Evolutionary conservation across 2,329 filamentous ascomycete species (phyloP), one percentile per base, ranked within the genome.

Genomic region (Fusarium sp.): DNA sequence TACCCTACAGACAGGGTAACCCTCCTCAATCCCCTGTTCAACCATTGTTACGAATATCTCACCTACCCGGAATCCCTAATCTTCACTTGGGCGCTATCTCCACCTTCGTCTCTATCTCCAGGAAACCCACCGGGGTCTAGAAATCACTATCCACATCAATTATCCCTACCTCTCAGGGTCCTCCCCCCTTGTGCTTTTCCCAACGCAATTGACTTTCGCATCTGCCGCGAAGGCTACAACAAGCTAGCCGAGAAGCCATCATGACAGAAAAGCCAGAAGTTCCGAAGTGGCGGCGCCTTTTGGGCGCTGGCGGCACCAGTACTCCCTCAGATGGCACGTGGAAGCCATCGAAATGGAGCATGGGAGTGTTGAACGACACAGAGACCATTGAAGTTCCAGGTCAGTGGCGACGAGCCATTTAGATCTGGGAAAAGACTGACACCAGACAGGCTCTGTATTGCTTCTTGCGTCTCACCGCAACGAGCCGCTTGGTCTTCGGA

Each of bases 301-400:
- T 78, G 53, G 64, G 64, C 31, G 68, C 67, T 20, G 63, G 69
- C 42, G 60, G 70, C 9, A 22, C 66, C 10, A 46, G 29, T 44
- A 36, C 68, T 60, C 27, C 22, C 40, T 66, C 67, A 31, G 67
- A 71, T 36, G 69, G 67, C 46, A 51, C 61, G 16, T 62, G 66
- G 17, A 71, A 69, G 9, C 78, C 75, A 29, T 79, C 85, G 8
- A 87, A 80, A 82, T 91, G 89, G 89, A 88, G 85, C 57, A 85
- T 97, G 84, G 95, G 95, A n/a, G 93, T 98, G 29, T 82, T 98
- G 72, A 95, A 94, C 78, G 94, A 96, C 77, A 89, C 85, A 56
- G 82, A 92, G 66, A 98, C 95, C 0, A 93, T 96, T 71, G 93
- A 97, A 83, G 95, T 98, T 14, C 95, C 95, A 74, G 94, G 94